phyloP scores from a whole-genome alignment of 2,329 filamentous ascomycete species.

The Botrytis sinoallii region DNA sequence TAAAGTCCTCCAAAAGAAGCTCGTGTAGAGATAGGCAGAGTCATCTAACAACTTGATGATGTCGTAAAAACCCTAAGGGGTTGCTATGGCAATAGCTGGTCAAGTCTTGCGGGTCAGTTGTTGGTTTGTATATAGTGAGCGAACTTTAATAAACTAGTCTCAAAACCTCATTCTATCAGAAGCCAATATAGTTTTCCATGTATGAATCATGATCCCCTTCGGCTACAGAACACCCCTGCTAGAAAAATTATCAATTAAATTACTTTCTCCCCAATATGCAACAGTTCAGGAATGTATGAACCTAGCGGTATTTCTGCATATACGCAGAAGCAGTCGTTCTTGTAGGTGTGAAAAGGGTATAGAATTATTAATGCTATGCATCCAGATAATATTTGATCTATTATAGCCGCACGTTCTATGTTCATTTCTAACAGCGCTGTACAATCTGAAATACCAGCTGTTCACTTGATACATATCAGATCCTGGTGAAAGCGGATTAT shows the following conservation, averaged over 20 bases:
- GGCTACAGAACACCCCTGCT: background rate
- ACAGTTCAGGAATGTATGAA: background rate
- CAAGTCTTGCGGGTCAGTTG: background rate
- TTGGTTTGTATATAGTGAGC: background rate
- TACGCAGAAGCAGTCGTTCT: background rate
- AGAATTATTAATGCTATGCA: too few relatives aligned
- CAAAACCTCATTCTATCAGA: background rate
- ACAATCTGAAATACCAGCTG: background rate
- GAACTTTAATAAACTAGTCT: background rate
- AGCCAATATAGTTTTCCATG: background rate
- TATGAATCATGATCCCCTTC: background rate
- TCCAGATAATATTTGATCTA: too few relatives aligned
- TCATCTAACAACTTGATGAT: background rate
- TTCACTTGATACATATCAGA: background rate
- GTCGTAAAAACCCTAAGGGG: background rate
- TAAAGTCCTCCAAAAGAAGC: background rate
- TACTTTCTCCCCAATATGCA: background rate
- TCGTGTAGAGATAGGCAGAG: background rate
- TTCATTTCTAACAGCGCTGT: too few relatives aligned
- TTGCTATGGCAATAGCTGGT: rapidly evolving
- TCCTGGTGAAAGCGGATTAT: background rate
- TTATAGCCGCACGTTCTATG: too few relatives aligned
- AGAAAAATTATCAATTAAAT: background rate
- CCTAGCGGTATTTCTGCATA: background rate
- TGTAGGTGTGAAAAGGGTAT: too few relatives aligned